Evolutionary conservation across 169 alveolate genomes (phyloP).

Genomic region (Plasmodium chabaudi): DNA sequence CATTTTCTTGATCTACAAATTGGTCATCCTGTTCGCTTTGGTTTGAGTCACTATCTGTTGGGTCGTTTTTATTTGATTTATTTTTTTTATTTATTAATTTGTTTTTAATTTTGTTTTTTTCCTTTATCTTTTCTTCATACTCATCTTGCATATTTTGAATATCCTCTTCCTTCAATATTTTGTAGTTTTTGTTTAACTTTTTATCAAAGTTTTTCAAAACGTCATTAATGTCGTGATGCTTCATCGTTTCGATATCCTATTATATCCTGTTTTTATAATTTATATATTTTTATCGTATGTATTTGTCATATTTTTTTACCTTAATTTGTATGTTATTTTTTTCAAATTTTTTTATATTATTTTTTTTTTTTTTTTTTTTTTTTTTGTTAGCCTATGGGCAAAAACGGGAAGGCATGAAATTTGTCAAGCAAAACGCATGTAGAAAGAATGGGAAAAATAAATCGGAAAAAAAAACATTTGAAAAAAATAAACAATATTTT

Average conservation of each 20-base stretch:
- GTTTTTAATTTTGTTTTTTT: constrained; percentile 16
- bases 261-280: too few species aligned
- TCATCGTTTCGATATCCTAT: background rate
- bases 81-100: constrained; percentile 11
- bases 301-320: too few species aligned
- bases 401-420: too few species aligned
- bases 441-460: too few species aligned
- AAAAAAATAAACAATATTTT: too few species aligned
- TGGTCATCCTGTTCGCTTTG: background rate
- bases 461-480: too few species aligned
- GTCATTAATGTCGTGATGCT: constrained; percentile 17
- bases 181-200: constrained; percentile 60
- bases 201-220: constrained; percentile 47
- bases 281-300: too few species aligned
- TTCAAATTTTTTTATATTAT: too few species aligned
- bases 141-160: constrained; percentile 59
- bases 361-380: too few species aligned
- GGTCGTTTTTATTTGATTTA: background rate
- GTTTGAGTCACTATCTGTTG: background rate
- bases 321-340: too few species aligned
- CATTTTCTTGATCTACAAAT: background rate
- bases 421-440: too few species aligned
- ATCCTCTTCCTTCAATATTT: constrained; percentile 23
- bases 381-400: too few species aligned
- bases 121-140: constrained; percentile 44